Base-by-base conservation (phyloP, 768 basidiomycete species). In the Mycena epipterygia region DNA sequence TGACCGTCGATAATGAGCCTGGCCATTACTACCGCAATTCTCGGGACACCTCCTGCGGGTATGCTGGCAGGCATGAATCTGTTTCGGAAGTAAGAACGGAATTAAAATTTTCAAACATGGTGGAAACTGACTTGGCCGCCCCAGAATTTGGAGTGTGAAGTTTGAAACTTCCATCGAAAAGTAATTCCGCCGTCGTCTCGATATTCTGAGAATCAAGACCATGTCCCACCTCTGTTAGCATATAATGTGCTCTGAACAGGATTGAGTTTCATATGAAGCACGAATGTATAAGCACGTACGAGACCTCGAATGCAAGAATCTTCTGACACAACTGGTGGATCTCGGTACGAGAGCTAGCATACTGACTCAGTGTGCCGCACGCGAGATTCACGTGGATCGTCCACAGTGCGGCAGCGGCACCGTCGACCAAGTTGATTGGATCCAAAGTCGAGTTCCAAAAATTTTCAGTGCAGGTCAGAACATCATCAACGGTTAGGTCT, bases 361-460 rank as follows among this genome's bases (percentile, higher is more conserved):
- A 79, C 5, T 61, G 73, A 19, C 75, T 76, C 23, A 84, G 57
- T 0, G 83, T 84, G 8, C 83, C 83, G n/a, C 74, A 76, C 19
- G 71, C 76, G 21, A 84, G 75, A 41, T 84, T 84, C 55, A 79
- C 76, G 44, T 84, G 83, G 16, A 83, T 79, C 2, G 81, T 79
- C 41, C 79, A 74, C 17, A 84, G 68, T 0, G 80, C 79, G 3
- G 68, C 71, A 2, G 79, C 76, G 2, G 76, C 81, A 13, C 77
- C 80, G 70, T 83, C 83, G n/a, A 79, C 33, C 7, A 58, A 27
- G 14, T 64, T 60, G 16, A 82, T 79, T 5, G 79, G 78, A 56
- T 82, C 77, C 9, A 68, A 74, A 58, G 80, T 78, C 25, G 82
- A 46, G 27, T 78, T 69, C 82, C 82, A 84, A 57, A 81, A 84